Evolutionary conservation across 306 rosid genomes (phyloP).

Genomic region (Ammopiptanthus mongolicus): DNA sequence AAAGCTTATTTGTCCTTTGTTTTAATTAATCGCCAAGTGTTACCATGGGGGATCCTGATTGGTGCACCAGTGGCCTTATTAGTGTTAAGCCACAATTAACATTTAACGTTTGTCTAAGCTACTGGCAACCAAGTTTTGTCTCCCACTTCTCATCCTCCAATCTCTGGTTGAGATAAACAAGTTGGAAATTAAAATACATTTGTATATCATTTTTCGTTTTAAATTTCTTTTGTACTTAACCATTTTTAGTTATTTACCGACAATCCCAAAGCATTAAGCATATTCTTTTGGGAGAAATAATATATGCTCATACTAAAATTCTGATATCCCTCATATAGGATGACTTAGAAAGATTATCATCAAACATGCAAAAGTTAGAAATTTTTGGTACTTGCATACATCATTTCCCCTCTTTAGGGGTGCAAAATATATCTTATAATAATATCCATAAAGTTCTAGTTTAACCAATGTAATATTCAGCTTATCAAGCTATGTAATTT

Average conservation of each 20-base stretch:
- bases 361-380: neutral
- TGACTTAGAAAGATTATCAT: neutral
- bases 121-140: neutral
- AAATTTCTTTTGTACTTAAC: neutral
- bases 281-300: neutral
- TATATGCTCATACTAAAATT: neutral
- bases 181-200: neutral
- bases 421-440: neutral
- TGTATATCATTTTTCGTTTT: neutral
- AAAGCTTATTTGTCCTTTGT: conserved; percentile 10
- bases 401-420: neutral
- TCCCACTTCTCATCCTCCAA: neutral
- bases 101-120: neutral
- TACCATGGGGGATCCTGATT: neutral
- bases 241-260: neutral
- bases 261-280: neutral
- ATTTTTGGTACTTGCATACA: neutral
- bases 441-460: neutral
- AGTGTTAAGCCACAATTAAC: conserved; percentile 11
- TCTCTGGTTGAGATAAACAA: neutral
- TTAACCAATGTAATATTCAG: neutral
- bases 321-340: neutral
- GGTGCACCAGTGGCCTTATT: neutral
- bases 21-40: neutral
- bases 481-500: neutral